A percentile compares a stretch with the other conserved stretches of the same genome.
Conservation (phyloP, 2,329 filamentous ascomycete genomes). For the Trichoderma koningii region DNA sequence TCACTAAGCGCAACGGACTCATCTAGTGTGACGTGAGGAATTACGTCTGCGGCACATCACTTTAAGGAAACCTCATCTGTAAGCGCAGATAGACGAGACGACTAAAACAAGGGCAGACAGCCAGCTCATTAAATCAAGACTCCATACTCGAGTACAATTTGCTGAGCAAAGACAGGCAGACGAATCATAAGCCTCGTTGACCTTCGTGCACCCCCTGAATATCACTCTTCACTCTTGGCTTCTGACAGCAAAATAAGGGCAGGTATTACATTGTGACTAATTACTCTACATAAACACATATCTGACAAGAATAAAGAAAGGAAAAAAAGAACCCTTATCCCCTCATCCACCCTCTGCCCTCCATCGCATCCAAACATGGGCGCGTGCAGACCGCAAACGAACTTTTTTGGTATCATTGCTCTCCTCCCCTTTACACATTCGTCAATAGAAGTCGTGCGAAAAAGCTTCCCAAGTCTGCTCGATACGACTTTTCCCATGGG, state of each 20-base stretch:
- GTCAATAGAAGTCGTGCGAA: neutral
- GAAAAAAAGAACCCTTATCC: neutral
- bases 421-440: neutral
- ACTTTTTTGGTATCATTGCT: slow-evolving; percentile 18
- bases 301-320: neutral
- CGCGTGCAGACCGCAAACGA: slow-evolving; percentile 4
- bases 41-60: slow-evolving; percentile 21
- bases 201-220: too few relatives aligned
- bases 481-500: neutral
- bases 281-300: slow-evolving; percentile 17
- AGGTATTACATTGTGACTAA: slow-evolving; percentile 9
- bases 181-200: too few relatives aligned
- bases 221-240: too few relatives aligned
- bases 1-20: neutral
- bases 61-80: neutral
- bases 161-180: neutral
- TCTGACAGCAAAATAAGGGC: neutral
- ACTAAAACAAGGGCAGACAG: neutral
- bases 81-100: slow-evolving; percentile 10
- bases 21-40: slow-evolving; percentile 14
- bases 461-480: slow-evolving; percentile 3
- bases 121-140: neutral
- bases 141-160: neutral
- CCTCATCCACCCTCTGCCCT: neutral
- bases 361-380: slow-evolving; percentile 13